Conservation (phyloP, 2,329 filamentous ascomycete genomes). For the Pseudogymnoascus destructans region DNA sequence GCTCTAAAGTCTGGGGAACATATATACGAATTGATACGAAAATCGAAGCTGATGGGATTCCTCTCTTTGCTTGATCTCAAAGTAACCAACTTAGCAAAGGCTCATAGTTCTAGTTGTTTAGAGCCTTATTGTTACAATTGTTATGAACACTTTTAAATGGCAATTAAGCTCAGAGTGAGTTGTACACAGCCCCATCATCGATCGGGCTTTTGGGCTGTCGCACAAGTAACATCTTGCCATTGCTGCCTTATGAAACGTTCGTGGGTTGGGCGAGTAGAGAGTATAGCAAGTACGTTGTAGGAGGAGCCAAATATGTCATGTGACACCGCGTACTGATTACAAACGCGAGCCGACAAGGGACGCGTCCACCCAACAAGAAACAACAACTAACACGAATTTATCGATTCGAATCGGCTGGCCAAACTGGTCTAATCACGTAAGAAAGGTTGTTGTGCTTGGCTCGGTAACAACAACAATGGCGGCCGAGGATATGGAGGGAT, state of each 20-base stretch:
- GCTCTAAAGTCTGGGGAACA: neutral
- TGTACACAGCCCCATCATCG: neutral
- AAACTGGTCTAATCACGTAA: neutral
- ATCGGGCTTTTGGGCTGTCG: neutral
- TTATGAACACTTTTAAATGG: neutral
- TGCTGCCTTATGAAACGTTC: neutral
- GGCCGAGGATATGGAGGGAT: constrained; percentile 36
- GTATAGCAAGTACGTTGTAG: neutral
- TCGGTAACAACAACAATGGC: constrained; percentile 18
- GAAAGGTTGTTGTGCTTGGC: neutral
- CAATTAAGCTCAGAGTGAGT: neutral
- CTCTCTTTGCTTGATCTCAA: neutral
- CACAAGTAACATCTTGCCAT: neutral
- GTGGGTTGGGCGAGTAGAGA: neutral
- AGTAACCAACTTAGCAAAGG: neutral
- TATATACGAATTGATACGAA: neutral
- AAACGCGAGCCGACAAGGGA: constrained; percentile 2
- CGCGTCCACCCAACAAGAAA: neutral
- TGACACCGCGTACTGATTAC: constrained; percentile 7
- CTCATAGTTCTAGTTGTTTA: neutral
- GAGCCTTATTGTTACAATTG: neutral
- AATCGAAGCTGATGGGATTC: neutral
- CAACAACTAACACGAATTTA: neutral
- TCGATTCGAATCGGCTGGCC: neutral
- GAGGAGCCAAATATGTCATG: neutral